Evolutionary conservation across 129 eudicot genomes (phyloP).

Genomic region (Scalesia atractyloides): DNA sequence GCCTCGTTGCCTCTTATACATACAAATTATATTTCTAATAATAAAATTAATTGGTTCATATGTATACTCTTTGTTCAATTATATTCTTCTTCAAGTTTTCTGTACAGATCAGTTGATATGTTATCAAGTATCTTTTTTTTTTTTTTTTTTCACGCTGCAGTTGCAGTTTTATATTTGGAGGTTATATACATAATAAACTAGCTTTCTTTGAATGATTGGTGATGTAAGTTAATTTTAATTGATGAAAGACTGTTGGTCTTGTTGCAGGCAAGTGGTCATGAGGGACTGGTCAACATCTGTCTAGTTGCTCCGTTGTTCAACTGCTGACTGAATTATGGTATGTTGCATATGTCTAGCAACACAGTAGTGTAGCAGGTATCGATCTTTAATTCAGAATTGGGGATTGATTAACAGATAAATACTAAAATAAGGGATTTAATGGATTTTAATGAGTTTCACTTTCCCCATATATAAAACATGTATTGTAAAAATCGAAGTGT

Average conservation of each 20-base stretch:
- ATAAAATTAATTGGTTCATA: constrained; percentile 34
- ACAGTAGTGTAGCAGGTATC: too few relatives aligned
- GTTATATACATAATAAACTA: constrained; percentile 5
- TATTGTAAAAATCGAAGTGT: too few relatives aligned
- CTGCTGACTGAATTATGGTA: background rate
- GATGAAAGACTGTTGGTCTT: background rate
- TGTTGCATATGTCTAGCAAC: background rate
- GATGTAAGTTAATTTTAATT: background rate
- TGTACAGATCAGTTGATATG: background rate
- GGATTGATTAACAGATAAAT: too few relatives aligned
- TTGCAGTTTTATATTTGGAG: constrained; percentile 2
- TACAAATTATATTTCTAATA: constrained; percentile 46
- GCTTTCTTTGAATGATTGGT: background rate
- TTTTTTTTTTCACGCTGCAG: too few relatives aligned
- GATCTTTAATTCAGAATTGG: too few relatives aligned
- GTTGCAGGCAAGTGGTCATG: constrained; percentile 13
- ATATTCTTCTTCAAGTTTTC: constrained; percentile 7
- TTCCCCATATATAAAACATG: too few relatives aligned
- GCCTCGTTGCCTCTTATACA: constrained; percentile 66
- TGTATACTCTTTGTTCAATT: background rate
- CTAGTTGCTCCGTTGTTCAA: background rate
- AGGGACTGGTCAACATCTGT: background rate
- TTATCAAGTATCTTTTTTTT: background rate
- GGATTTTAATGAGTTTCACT: too few relatives aligned
- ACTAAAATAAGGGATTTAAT: too few relatives aligned